A percentile compares a stretch with the other conserved stretches of the same genome.
Conservation (phyloP, 805 yeast species). For the Suhomyces pyralidae region DNA sequence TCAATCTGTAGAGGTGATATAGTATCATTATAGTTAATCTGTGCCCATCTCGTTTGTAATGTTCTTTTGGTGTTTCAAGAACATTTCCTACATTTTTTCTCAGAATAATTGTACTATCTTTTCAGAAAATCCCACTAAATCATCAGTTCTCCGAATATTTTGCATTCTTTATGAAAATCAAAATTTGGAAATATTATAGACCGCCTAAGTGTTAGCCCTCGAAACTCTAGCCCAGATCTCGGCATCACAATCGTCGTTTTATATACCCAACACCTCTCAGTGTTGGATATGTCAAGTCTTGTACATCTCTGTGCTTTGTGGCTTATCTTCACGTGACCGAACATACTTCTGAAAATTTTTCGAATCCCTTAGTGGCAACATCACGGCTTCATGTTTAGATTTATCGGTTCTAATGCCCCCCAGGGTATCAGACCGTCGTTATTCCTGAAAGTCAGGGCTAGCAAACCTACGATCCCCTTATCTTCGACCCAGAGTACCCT, state of each 20-base stretch:
- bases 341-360: constrained; percentile 4
- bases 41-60: too few relatives aligned
- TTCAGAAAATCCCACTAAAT: too few relatives aligned
- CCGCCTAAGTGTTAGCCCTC: neutral
- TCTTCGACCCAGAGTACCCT: neutral
- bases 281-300: neutral
- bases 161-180: neutral
- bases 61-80: too few relatives aligned
- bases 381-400: constrained; percentile 31
- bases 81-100: too few relatives aligned
- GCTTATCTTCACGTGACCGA: constrained; percentile 4
- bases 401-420: constrained; percentile 36
- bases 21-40: neutral
- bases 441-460: constrained; percentile 35
- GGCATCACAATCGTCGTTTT: too few relatives aligned
- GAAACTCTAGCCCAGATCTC: too few relatives aligned
- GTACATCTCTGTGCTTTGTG: neutral
- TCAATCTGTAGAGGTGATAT: neutral
- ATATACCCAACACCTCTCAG: too few relatives aligned
- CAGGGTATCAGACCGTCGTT: constrained; percentile 36
- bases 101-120: too few relatives aligned
- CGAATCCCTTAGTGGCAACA: constrained; percentile 1
- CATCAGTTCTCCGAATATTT: too few relatives aligned
- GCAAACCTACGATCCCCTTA: constrained; percentile 12
- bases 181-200: too few relatives aligned